Conservation (phyloP, 805 yeast genomes). For the Starmera quercuum region DNA sequence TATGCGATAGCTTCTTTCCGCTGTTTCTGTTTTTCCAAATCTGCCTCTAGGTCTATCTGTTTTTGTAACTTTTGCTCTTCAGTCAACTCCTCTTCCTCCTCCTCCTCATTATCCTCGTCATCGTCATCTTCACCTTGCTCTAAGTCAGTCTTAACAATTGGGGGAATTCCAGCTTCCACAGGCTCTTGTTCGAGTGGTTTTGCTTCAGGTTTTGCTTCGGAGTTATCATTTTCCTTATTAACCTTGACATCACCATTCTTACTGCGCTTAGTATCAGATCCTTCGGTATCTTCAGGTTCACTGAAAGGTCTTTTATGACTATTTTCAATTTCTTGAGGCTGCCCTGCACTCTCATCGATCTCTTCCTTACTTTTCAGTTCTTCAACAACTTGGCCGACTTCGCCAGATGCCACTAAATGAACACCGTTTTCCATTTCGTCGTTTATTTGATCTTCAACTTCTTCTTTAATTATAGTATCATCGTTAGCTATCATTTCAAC, state of each 20-base stretch:
- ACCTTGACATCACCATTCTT: constrained; percentile 4
- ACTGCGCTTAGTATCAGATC: constrained; percentile 14
- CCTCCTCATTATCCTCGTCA: constrained; percentile 14
- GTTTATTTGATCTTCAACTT: constrained; percentile 10
- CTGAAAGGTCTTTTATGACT: constrained; percentile 9
- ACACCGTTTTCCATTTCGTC: constrained; percentile 16
- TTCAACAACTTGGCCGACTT: constrained; percentile 14
- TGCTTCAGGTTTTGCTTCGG: constrained; percentile 13
- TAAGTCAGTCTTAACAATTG: constrained; percentile 1
- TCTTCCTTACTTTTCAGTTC: constrained; percentile 8
- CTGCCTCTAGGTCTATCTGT: constrained; percentile 14
- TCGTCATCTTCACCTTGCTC: constrained; percentile 7
- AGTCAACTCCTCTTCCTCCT: constrained; percentile 16
- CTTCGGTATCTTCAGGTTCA: constrained; percentile 19
- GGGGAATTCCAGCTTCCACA: constrained; percentile 6
- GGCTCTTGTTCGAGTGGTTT: constrained; percentile 17
- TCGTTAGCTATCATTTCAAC: constrained; percentile 9
- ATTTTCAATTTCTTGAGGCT: constrained; percentile 12
- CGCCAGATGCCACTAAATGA: constrained; percentile 14
- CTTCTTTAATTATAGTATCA: constrained; percentile 17
- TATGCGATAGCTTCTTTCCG: constrained; percentile 62
- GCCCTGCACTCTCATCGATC: constrained; percentile 8
- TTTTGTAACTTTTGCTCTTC: constrained; percentile 15
- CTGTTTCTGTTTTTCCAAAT: constrained; percentile 26
- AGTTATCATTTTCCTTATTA: constrained; percentile 10